These are phyloP conservation scores for Pseudozyma hubeiensis DNA, from an alignment of 1,284 basidiomycete genomes.

Conservation along the genomic window DNA sequence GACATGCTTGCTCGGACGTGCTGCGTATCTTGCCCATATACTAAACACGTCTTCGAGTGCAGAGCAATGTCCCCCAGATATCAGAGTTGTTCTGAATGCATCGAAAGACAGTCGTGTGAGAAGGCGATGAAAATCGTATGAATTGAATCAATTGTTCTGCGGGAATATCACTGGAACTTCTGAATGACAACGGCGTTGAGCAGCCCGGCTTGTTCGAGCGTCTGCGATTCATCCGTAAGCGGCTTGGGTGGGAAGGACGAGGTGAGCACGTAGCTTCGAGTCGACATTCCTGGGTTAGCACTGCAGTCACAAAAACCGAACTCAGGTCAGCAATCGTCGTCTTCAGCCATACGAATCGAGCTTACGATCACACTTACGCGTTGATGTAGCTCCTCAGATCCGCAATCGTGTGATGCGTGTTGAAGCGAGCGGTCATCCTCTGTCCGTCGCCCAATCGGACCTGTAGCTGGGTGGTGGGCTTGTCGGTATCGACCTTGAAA, in stretches of 20 bases:
- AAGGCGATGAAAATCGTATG: not conserved
- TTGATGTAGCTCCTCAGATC: conserved; percentile 90
- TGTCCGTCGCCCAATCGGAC: conserved; percentile 88
- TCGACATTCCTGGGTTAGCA: conserved; percentile 60
- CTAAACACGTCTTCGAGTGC: conserved; percentile 1
- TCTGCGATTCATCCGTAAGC: conserved; percentile 59
- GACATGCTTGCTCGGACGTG: conserved; percentile 36
- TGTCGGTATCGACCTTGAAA: conserved; percentile 82
- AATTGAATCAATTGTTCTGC: not conserved
- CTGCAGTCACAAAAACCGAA: conserved; percentile 14
- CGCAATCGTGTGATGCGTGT: conserved; percentile 87
- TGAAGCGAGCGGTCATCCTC: conserved; percentile 88
- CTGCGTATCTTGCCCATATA: conserved; percentile 48
- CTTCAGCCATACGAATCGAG: not conserved
- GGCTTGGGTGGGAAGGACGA: conserved; percentile 66
- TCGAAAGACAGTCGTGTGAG: no score
- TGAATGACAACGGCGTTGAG: conserved; percentile 66
- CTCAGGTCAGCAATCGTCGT: conserved; percentile 5
- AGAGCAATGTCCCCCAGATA: no score
- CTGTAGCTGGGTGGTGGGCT: conserved; percentile 91
- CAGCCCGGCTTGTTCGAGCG: conserved; percentile 62
- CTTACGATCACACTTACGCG: conserved; percentile 75
- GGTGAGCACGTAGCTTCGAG: conserved; percentile 57
- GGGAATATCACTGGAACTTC: conserved; percentile 44
- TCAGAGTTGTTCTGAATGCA: not conserved